phyloP scores from a whole-genome alignment of 2,329 filamentous ascomycete species.

The Cladosporium austrohemisphaericum region DNA sequence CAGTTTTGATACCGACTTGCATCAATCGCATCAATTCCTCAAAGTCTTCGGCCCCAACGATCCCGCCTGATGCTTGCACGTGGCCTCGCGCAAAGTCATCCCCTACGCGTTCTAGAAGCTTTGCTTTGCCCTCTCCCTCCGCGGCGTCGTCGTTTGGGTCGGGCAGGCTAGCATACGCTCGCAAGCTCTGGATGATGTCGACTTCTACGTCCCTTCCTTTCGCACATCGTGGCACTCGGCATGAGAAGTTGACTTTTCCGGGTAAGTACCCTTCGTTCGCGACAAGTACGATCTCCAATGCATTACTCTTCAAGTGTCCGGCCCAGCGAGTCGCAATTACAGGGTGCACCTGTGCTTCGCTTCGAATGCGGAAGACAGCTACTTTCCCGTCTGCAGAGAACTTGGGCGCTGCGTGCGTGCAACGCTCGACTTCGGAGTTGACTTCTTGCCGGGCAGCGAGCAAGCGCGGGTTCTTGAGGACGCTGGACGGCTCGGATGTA shows the following conservation, averaged over 20 bases:
- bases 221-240: slow-evolving; percentile 57
- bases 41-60: slow-evolving; percentile 58
- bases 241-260: slow-evolving; percentile 64
- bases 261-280: slow-evolving; percentile 64
- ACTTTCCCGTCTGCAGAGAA: slow-evolving; percentile 61
- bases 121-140: slow-evolving; percentile 20
- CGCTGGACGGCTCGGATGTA: slow-evolving; percentile 49
- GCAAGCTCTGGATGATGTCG: slow-evolving; percentile 59
- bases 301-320: slow-evolving; percentile 55
- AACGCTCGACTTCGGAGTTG: slow-evolving; percentile 58
- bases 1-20: slow-evolving; percentile 55
- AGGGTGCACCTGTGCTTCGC: slow-evolving; percentile 60
- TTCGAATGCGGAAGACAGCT: slow-evolving; percentile 60
- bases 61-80: slow-evolving; percentile 64
- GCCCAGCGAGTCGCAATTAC: slow-evolving; percentile 67
- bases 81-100: slow-evolving; percentile 64
- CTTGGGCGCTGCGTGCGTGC: slow-evolving; percentile 59
- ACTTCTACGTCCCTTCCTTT: slow-evolving; percentile 53
- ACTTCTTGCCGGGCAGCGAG: slow-evolving; percentile 56
- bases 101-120: slow-evolving; percentile 51
- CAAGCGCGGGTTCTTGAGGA: slow-evolving; percentile 50
- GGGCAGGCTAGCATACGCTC: slow-evolving; percentile 45
- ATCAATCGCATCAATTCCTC: slow-evolving; percentile 61
- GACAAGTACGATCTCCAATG: slow-evolving; percentile 61
- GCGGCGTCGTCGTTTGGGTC: slow-evolving; percentile 37